Base-by-base conservation (phyloP, 2,329 filamentous ascomycete genomes). In the Lachnellula willkommii region DNA sequence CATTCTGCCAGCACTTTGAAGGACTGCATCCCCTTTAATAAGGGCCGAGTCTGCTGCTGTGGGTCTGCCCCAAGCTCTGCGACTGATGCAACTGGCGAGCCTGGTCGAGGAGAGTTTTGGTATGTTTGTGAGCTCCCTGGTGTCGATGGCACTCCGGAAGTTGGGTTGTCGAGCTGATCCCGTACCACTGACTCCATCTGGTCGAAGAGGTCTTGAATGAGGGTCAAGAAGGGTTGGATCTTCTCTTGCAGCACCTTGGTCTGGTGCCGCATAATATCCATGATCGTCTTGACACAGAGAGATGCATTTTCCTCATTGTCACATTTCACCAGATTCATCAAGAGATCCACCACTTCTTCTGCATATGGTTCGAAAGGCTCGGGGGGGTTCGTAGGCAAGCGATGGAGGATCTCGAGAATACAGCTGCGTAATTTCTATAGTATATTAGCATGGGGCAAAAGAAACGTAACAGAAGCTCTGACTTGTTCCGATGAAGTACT, bases 231-330 rank as follows among this genome's bases (percentile, higher is more conserved):
- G 2, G 85, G 81, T 71, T 97, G 93, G 3, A 96, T 92, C 69
- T 89, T 91, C 56, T 82, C 80, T n/a, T 76, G 74, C 7, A 96
- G 84, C 26, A 87, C 85, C 74, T 93, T 95, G 55, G 87, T 83
- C 72, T 97, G 93, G 69, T 96, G 90, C 49, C 94, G 86, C 80
- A 95, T 90, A 62, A 97, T 87, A 69, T 99, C 94, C 77, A 96
- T 96, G 51, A 95, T 90, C 14, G 93, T 95, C 78, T 99, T 99
- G 75, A 99, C 90, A 70, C 93, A 96, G 60, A 99, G 77, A n/a
- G 95, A 90, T 2, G 93, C 94, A 78, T 99, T 99, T 61, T 99
- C 94, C 74, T 99, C 94, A 66, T 99, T 99, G 73, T 99, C 94
- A 43, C 84, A 87, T 64, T 87, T 85, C 57, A 97, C 91, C 56